phyloP scores from a whole-genome alignment of 768 basidiomycete species.

The Daedaleopsis nitida region DNA sequence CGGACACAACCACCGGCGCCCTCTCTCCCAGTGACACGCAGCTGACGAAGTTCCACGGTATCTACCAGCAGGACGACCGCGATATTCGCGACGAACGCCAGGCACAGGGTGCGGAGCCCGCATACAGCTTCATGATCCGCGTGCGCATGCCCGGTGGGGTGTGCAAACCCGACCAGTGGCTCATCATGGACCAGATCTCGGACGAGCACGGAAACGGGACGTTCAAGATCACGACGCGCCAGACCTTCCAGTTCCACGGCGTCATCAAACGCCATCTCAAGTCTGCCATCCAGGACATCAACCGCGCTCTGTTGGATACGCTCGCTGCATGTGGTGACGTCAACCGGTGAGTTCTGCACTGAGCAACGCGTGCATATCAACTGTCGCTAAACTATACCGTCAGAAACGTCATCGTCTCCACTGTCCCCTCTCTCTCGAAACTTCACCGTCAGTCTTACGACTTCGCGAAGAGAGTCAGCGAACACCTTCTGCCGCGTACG shows the following conservation, averaged over 20 bases:
- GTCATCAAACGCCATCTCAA: conserved; percentile 97
- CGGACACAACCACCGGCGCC: conserved; percentile 86
- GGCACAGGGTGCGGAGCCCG: conserved; percentile 90
- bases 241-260: conserved; percentile 99
- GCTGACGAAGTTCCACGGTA: conserved; percentile 97
- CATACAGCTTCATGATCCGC: conserved; percentile 98
- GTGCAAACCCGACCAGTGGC: conserved; percentile 89
- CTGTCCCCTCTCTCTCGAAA: conserved; percentile 87
- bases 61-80: conserved; percentile 96
- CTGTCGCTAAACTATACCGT: conserved; percentile 2
- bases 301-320: conserved; percentile 87
- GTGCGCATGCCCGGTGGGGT: conserved; percentile 96
- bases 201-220: conserved; percentile 94
- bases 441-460: conserved; percentile 82
- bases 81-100: conserved; percentile 97
- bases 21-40: conserved; percentile 90
- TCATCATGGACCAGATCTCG: conserved; percentile 93
- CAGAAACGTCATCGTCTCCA: conserved; percentile 90
- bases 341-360: conserved; percentile 63
- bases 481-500: conserved; percentile 85
- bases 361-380: not conserved
- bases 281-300: conserved; percentile 95
- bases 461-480: conserved; percentile 83
- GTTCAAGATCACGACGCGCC: conserved; percentile 96
- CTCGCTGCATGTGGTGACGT: conserved; percentile 99